Percentiles rank a stretch among this genome's conserved stretches.
Conservation (phyloP, 2,329 filamentous ascomycete genomes). For the Microdochium bolleyi region DNA sequence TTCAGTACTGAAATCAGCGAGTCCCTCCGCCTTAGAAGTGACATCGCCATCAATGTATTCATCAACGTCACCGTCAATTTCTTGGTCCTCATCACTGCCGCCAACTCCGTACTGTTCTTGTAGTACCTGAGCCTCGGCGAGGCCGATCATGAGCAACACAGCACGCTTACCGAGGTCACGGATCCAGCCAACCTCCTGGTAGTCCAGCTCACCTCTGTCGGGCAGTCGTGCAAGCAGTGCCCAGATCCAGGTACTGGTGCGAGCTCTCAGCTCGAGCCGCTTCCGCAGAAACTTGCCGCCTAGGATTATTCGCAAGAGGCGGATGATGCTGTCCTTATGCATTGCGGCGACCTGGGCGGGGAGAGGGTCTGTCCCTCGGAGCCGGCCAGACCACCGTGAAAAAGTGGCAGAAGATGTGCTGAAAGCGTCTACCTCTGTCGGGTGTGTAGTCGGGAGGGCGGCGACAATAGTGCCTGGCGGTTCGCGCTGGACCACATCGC, state of each 20-base stretch:
- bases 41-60: conserved; percentile 38
- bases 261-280: conserved; percentile 50
- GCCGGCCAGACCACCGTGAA: conserved; percentile 40
- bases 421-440: conserved; percentile 46
- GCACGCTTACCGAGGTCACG: conserved; percentile 76
- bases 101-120: conserved; percentile 30
- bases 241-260: conserved; percentile 81
- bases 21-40: conserved; percentile 6
- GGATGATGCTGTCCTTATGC: conserved; percentile 57
- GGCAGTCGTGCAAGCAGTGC: conserved; percentile 68
- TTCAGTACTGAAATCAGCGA: conserved; percentile 11
- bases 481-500: conserved; percentile 46
- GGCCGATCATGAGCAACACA: conserved; percentile 47
- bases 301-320: conserved; percentile 59
- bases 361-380: conserved; percentile 46
- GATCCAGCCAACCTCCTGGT: conserved; percentile 67
- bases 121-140: conserved; percentile 43
- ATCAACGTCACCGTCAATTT: conserved; percentile 24
- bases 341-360: conserved; percentile 56
- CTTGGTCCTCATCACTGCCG: conserved; percentile 15
- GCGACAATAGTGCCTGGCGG: conserved; percentile 45
- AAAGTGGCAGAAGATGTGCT: conserved; percentile 41
- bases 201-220: conserved; percentile 65
- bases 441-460: conserved; percentile 44
- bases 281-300: conserved; percentile 55